Base-by-base conservation (phyloP, 78 protist species). In the Pigoraptor vietnamica region DNA sequence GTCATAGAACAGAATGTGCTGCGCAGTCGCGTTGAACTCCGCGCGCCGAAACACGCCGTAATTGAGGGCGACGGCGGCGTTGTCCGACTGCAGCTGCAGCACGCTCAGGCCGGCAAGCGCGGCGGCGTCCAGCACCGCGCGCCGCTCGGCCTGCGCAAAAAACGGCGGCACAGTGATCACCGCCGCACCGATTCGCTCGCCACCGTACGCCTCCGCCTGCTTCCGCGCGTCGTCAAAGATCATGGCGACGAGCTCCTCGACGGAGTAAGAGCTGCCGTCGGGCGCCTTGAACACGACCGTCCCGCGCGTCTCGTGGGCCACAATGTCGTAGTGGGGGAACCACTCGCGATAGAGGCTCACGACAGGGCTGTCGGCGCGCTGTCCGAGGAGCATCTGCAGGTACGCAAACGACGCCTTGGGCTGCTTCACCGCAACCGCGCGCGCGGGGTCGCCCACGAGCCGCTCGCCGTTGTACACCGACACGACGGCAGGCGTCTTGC, bases 101-200 rank as follows among this genome's bases (percentile, higher is more conserved):
- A 94, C 96, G 34, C 90, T 92, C 25, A 95, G 34, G 37, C 94
- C 95, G 2, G 93, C 94, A 37, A 96, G 83, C 86, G 40, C 81
- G n/a, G 96, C 96, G 19, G 95, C 96, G 90, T 94, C 94, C 36
- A 95, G 79, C 35, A 96, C 34, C 40, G 96, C 96, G 89, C 92
- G 96, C 81, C 97, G 93, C 86, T 94, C 94, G 36, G 84, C 86
- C 55, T 92, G 95, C 24, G 91, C 89, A 79, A 90, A 89, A 88
- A 67, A 96, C 24, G 94, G 90, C 39, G 97, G 97, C 14, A 95
- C 92, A 81, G 96, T 93, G 89, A 95, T 90, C 81, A 94, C 96
- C 32, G 93, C 92, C 48, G 90, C 93, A 37, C 89, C 67, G 29
- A 93, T 87, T 86, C 25, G 24, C 0, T 81, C 84, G 19, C 90